Conservation (phyloP, 202 grass and related monocot genomes). For the Dendrocalamus latiflorus region DNA sequence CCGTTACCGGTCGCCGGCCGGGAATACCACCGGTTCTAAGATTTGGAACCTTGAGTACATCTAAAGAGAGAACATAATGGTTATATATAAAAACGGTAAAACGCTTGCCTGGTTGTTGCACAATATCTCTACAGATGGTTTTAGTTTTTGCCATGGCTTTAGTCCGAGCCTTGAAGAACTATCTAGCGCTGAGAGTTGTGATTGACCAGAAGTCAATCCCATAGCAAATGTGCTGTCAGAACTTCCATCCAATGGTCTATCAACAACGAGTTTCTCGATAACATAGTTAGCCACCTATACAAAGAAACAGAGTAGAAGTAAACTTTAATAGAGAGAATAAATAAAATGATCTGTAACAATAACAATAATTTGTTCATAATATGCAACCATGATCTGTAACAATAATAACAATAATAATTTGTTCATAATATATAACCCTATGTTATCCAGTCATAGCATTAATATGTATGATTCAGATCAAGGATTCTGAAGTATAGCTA, state of each 20-base stretch:
- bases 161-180: conserved; percentile 57
- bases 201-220: conserved; percentile 54
- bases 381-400: background rate
- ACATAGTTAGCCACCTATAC: conserved; percentile 90
- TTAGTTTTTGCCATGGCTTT: conserved; percentile 73
- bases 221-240: conserved; percentile 56
- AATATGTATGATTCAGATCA: conserved; percentile 12
- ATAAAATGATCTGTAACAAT: background rate
- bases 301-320: conserved; percentile 7
- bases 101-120: conserved; percentile 88
- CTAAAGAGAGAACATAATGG: conserved; percentile 7
- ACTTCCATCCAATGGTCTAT: conserved; percentile 76
- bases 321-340: conserved; percentile 17
- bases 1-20: no score
- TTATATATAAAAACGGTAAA: background rate
- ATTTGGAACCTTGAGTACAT: background rate
- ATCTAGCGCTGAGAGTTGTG: conserved; percentile 53
- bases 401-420: background rate
- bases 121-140: conserved; percentile 78
- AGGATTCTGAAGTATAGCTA: conserved; percentile 6
- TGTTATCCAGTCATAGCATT: background rate
- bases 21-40: no score
- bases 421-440: background rate
- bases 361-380: background rate
- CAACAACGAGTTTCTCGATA: conserved; percentile 77